phyloP scores from a whole-genome alignment of 352 stramenopile species.

The Plasmopara muralis region DNA sequence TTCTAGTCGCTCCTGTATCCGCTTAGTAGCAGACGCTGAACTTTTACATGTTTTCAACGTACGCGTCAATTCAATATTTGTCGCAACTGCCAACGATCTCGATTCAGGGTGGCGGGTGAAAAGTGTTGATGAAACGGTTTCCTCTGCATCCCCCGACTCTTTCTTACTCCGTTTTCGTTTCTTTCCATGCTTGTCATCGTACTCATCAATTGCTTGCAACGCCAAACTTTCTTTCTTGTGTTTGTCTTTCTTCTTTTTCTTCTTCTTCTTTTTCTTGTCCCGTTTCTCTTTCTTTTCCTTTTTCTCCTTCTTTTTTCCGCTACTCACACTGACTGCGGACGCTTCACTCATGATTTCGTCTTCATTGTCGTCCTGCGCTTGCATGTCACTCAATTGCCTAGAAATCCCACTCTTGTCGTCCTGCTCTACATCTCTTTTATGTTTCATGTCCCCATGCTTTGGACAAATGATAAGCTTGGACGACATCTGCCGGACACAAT shows the following conservation, averaged over 20 bases:
- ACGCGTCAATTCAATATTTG: slow-evolving; percentile 2
- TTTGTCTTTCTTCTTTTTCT: slow-evolving; percentile 40
- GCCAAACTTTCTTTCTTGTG: slow-evolving; percentile 26
- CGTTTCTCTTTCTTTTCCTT: slow-evolving; percentile 48
- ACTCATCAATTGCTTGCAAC: slow-evolving; percentile 16
- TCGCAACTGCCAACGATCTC: not conserved
- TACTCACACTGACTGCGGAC: slow-evolving; percentile 16
- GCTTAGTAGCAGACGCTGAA: slow-evolving; percentile 32
- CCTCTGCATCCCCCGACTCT: slow-evolving; percentile 13
- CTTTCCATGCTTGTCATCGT: slow-evolving; percentile 16
- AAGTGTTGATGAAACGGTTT: slow-evolving; percentile 7
- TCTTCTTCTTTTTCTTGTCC: slow-evolving; percentile 47
- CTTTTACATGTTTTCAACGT: slow-evolving; percentile 35
- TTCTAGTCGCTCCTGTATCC: slow-evolving; percentile 43
- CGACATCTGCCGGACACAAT: slow-evolving; percentile 44
- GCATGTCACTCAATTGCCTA: slow-evolving; percentile 9
- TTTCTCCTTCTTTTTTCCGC: slow-evolving; percentile 43
- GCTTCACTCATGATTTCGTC: slow-evolving; percentile 33
- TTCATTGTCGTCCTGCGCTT: slow-evolving; percentile 22
- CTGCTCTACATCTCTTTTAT: not conserved
- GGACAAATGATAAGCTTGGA: slow-evolving; percentile 74
- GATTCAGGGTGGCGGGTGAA: slow-evolving; percentile 1
- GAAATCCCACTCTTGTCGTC: not conserved
- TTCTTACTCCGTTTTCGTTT: slow-evolving; percentile 27
- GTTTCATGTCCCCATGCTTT: slow-evolving; percentile 29